These are phyloP conservation scores for Fusarium sp. DNA, from an alignment of 2,329 filamentous ascomycete species.

Conservation along the genomic window DNA sequence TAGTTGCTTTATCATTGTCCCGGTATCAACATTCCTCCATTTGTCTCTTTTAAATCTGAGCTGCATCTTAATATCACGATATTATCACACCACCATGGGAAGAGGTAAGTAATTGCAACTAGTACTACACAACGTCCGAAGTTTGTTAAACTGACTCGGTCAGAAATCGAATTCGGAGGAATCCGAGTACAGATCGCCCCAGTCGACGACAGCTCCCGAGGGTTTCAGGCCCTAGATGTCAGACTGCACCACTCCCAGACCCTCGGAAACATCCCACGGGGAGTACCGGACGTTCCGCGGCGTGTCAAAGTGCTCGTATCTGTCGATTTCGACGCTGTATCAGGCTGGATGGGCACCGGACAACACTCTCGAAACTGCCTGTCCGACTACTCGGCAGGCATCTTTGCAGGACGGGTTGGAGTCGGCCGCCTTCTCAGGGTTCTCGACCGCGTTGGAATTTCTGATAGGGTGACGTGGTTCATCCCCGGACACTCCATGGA, in stretches of 20 bases:
- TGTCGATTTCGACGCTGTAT: conserved; percentile 67
- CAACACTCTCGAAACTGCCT: conserved; percentile 52
- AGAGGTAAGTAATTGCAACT: not conserved
- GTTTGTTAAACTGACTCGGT: not conserved
- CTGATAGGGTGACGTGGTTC: conserved; percentile 63
- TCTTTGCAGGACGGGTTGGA: conserved; percentile 53
- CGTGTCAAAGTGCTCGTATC: conserved; percentile 40
- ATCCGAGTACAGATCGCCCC: not conserved
- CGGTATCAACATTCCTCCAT: not conserved
- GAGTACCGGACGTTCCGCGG: conserved; percentile 12
- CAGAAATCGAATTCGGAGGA: conserved; percentile 5
- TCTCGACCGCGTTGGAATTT: conserved; percentile 55
- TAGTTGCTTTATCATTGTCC: not conserved
- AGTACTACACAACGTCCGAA: not conserved
- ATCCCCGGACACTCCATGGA: conserved; percentile 65
- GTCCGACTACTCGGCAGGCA: conserved; percentile 27
- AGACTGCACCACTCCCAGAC: not conserved
- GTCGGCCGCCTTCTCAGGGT: conserved; percentile 62
- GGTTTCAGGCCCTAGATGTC: not conserved
- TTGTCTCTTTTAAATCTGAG: not conserved
- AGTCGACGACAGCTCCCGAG: not conserved
- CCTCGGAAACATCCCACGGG: not conserved
- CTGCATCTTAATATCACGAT: not conserved
- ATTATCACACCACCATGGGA: not conserved
- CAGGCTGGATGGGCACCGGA: conserved; percentile 67